Evolutionary conservation across 2,329 filamentous ascomycete species (phyloP), one percentile per base, ranked within the genome.

Genomic region (Ophiostoma sp.): DNA sequence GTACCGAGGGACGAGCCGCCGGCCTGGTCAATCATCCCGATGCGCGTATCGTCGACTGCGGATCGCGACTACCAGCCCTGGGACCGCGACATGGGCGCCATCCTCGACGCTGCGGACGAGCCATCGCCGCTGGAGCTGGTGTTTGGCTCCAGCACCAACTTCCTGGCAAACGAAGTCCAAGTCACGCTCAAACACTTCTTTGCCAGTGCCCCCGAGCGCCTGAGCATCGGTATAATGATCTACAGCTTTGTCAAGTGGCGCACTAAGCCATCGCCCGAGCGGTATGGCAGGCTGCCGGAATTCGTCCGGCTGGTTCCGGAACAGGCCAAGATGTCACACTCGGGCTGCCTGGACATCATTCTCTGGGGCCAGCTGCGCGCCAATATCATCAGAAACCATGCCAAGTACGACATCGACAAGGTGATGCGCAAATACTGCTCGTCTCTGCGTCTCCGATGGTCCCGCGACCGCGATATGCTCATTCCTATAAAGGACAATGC

Each of bases 201-300:
- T 16, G 36, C 42, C 1, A 58, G 65, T 6, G 12, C 55, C 8
- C 45, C 42, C 5, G 68, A 67, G 18, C 68, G 68, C 5, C 38
- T 69, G 4, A 60, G 65, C 36, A 42, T 67, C 4, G 68, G 60
- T 27, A 47, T 62, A n/a, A n/a, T 67, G 3, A 27, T 40, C 12
- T 67, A 69, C 49, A 36, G 58, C 47, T 69, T 52, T 47, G 65
- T 67, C 40, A 69, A 67, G n/a, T 69, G 68, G 68, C 68, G 68
- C 27, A 69, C 65, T 4, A 42, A 65, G 27, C 68, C 68, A 11
- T 65, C 42, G 7, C 41, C 58, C 1, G 65, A 60, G 40, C 40
- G 68, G 1, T 69, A 65, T 9, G 14, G 62, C 3, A 42, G 49
- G 16, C 60, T 69, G 16, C 68, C 65, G 4, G 14, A 12, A 11